Evolutionary conservation across 2,329 filamentous ascomycete genomes (phyloP), one percentile per base, ranked within the genome.

Genomic region (Fusarium sterilihyphosum): DNA sequence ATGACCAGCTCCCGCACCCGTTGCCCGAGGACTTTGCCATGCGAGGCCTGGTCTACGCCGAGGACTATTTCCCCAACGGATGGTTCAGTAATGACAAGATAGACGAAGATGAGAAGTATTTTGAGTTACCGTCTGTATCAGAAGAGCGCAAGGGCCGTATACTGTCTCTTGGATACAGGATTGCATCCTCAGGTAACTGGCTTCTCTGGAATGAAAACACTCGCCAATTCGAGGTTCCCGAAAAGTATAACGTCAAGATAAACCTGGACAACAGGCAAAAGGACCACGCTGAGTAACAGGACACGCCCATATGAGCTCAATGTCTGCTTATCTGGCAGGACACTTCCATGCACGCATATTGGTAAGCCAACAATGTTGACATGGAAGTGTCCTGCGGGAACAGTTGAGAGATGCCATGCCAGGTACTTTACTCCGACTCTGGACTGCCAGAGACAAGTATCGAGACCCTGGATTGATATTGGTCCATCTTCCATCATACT

Each of bases 1-100:
- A 83, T 44, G 81, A 84, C 37, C 81, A 82, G 4, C 79, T 85
- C 0, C 85, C 85, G 3, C 84, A 86, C 2, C 92, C 92, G 0
- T 79, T 94, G 0, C 91, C 92, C 0, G 93, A 94, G 56, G 93
- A 95, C 69, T 93, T 90, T 73, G 86, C 88, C 0, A 86, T 94
- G 63, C 86, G 91, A 3, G 92, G 92, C 0, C 82, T 93, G 4
- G 79, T 90, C 4, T 93, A 90, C 84, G 84, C 87, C 0, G 85
- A 90, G 5, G 84, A 85, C 17, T 92, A 92, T 64, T 91, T 89
- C 61, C 90, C 91, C 0, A 64, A 81, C 0, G 82, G 85, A 2
- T 93, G 89, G 88, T 93, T 93, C 76, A 74, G 79, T 0, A 85
- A 86, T 14, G 86, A 87, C 3, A 87, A 87, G 66, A 85, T 91